Base-by-base conservation (phyloP, 1,284 basidiomycete genomes). In the Ustilago nuda region DNA sequence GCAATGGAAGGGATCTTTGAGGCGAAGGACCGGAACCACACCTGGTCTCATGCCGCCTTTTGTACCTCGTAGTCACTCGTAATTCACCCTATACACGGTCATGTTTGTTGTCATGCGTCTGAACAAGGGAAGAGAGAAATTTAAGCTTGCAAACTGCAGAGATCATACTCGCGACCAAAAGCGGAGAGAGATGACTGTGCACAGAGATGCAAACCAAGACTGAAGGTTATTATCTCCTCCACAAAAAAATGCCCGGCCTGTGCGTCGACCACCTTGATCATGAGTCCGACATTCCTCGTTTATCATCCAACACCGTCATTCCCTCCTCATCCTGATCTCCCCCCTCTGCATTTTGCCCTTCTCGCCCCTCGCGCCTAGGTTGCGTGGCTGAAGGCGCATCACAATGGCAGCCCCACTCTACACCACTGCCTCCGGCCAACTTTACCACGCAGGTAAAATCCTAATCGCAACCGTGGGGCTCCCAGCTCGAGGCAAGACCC, bases 381-480 rank as follows among this genome's bases (percentile, higher is more conserved):
- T 8, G 43, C 7, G 8, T 7, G 4, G n/a, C 43, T 19, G 43
- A 15, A 19, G n/a, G 43, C 43, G n/a, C 43, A 8, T 64, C 61
- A 74, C 32, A 23, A 92, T 43, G 73, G 72, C 79, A 46, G 81
- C 81, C 12, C 81, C 80, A 23, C 74, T 83, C 45, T 81, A 83
- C 71, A 80, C 78, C 32, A 82, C 81, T 33, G 87, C 88, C 52
- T 88, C 88, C 3, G 89, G 88, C 53, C 89, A 94, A 32, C 91
- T 97, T 51, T 97, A 92, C 87, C 94, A 97, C 87, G 94, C 94
- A 11, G 95, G 95, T 82, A 94, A 97, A 87, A 96, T 98, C 83
- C 89, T 97, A 17, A 92, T 98, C 61, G 89, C 94, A 65, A 94
- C 94, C 13, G 92, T 98, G 70, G 95, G 95, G 17, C 89, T 98